phyloP scores from a whole-genome alignment of 2,329 filamentous ascomycete species.

The Coniochaeta sp. region DNA sequence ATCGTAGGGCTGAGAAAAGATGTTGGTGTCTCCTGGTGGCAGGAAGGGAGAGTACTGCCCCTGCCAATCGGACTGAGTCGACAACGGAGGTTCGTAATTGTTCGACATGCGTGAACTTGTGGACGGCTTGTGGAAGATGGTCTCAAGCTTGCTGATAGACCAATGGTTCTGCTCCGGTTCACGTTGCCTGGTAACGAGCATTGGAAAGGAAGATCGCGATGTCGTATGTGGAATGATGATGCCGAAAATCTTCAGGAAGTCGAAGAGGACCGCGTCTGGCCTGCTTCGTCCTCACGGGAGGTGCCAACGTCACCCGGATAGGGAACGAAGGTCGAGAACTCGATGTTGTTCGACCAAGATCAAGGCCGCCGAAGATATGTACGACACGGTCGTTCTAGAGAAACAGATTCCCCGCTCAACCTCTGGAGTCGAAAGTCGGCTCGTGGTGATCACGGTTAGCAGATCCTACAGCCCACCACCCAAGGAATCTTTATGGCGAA shows the following conservation, averaged over 20 bases:
- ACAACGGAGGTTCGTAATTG: constrained; percentile 42
- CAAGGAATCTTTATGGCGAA: not conserved
- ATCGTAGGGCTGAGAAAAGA: constrained; percentile 38
- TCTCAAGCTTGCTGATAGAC: constrained; percentile 46
- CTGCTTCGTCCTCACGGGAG: not conserved
- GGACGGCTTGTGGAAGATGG: constrained; percentile 34
- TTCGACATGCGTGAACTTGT: constrained; percentile 50
- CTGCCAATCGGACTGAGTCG: constrained; percentile 51
- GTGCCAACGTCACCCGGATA: not conserved
- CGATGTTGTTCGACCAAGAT: too few species aligned
- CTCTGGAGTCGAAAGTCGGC: constrained; percentile 10
- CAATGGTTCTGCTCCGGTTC: constrained; percentile 49
- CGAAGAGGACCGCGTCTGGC: constrained; percentile 8
- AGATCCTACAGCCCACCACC: constrained; percentile 9
- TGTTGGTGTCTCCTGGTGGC: constrained; percentile 34
- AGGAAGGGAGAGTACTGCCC: constrained; percentile 46
- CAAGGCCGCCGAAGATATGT: not conserved
- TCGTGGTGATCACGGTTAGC: constrained; percentile 14
- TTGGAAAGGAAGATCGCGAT: constrained; percentile 29
- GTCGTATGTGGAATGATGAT: not conserved
- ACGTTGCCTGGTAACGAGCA: constrained; percentile 49
- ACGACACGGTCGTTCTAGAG: not conserved
- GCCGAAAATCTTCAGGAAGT: constrained; percentile 7
- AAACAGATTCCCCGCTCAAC: constrained; percentile 5
- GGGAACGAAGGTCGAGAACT: constrained; percentile 8